These are phyloP conservation scores for Erythrophleum fordii DNA, from an alignment of 306 rosid species.

Conservation along the genomic window DNA sequence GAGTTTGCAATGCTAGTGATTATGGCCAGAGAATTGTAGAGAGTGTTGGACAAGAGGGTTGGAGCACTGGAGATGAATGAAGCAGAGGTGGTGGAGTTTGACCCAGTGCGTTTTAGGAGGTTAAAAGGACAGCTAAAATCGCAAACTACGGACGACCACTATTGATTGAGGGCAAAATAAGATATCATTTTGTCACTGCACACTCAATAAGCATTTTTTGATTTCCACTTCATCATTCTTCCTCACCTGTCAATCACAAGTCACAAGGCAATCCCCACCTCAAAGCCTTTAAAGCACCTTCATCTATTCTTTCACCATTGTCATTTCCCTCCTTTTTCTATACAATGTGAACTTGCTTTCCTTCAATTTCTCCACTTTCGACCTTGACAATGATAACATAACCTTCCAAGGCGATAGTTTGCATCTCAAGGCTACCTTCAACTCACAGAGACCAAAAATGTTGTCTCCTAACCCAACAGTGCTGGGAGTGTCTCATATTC, in stretches of 20 bases:
- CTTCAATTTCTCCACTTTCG: slow-evolving; percentile 14
- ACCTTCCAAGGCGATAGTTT: slow-evolving; percentile 37
- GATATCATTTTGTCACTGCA: no score
- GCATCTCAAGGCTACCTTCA: not conserved
- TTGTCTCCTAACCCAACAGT: not conserved
- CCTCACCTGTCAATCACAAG: not conserved
- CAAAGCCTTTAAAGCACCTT: not conserved
- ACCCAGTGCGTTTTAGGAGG: no score
- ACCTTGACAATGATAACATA: not conserved
- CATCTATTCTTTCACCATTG: not conserved
- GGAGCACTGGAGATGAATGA: no score
- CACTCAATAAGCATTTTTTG: no score
- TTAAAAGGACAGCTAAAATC: no score
- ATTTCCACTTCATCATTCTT: not conserved
- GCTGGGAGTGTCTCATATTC: slow-evolving; percentile 49
- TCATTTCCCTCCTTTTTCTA: not conserved
- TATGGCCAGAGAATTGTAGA: no score
- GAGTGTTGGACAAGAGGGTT: no score
- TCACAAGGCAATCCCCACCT: slow-evolving; percentile 28
- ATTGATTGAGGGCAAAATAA: no score
- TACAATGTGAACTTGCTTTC: slow-evolving; percentile 19
- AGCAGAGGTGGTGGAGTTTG: no score
- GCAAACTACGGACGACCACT: no score
- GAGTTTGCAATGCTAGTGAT: no score
- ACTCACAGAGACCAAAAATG: slow-evolving; percentile 27